Percentiles rank a stretch among this genome's conserved stretches.
phyloP scores from a whole-genome alignment of 768 basidiomycete genomes.

The Auricularia sp. region DNA sequence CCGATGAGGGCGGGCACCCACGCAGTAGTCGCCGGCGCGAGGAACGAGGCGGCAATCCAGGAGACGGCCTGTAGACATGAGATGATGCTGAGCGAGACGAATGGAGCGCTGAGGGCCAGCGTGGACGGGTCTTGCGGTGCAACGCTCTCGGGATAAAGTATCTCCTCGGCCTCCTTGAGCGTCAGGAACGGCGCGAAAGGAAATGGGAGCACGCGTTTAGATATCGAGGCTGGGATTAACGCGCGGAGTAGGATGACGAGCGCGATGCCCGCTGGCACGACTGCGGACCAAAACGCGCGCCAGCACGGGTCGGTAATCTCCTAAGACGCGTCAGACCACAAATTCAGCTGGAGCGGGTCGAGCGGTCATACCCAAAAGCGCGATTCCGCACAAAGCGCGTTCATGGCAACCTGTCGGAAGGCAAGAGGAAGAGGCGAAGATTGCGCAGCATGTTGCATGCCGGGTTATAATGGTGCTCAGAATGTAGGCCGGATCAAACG shows the following conservation, averaged over 20 bases:
- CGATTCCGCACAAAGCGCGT: too few relatives aligned
- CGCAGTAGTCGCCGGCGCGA: slow-evolving; percentile 20
- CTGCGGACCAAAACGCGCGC: slow-evolving; percentile 38
- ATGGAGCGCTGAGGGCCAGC: slow-evolving; percentile 39
- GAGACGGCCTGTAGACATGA: slow-evolving; percentile 45
- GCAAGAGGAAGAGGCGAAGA: too few relatives aligned
- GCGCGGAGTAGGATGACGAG: slow-evolving; percentile 24
- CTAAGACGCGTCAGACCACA: neutral
- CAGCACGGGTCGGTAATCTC: slow-evolving; percentile 39
- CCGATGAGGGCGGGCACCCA: slow-evolving; percentile 33
- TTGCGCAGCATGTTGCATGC: too few relatives aligned
- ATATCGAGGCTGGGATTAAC: slow-evolving; percentile 11
- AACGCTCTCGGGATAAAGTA: slow-evolving; percentile 4
- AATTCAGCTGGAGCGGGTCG: neutral
- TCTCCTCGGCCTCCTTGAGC: slow-evolving; percentile 11
- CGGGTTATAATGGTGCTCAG: too few relatives aligned
- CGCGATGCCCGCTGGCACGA: slow-evolving; percentile 39
- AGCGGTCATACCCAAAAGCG: neutral
- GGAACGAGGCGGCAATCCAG: slow-evolving; percentile 56
- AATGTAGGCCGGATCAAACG: too few relatives aligned
- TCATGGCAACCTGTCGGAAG: too few relatives aligned
- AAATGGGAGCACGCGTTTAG: slow-evolving; percentile 24
- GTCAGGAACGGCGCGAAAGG: slow-evolving; percentile 9
- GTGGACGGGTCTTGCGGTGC: neutral
- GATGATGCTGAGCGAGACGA: slow-evolving; percentile 42